Base-by-base conservation (phyloP, 805 yeast genomes). In the Wickerhamiella occidentalis region DNA sequence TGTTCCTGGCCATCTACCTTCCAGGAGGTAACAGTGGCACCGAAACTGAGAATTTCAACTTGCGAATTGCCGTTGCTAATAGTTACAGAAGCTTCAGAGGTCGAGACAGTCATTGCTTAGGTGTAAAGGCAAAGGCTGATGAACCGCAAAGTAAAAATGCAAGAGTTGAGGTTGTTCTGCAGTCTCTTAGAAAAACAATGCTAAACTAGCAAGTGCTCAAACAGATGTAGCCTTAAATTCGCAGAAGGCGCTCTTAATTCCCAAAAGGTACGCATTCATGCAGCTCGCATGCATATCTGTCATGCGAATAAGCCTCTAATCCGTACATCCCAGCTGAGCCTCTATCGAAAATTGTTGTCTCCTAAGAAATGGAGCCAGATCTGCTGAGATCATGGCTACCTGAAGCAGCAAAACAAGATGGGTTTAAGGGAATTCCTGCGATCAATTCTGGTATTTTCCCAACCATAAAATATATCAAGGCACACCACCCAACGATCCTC, bases 1-100 rank as follows among this genome's bases (percentile, higher is more conserved):
- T 85, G 88, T 64, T 92, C 96, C 47, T 70, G 64, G 28, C 82
- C 85, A 19, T 74, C 68, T 29, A 80, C 62, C 46, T 68, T 73
- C 97, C 97, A 92, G 1, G 95, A 84, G 29, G 76, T 65, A 3
- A 88, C 79, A 18, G 88, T 85, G 49, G 97, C 98, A 29, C 98
- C 98, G 57, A 76, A 85, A 53, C 81, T 79, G 51, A 92, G 74
- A 51, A 92, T 75, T 48, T 77, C 75, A n/a, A 78, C 85, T 15
- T 23, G 30, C 23, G 59, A 48, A 33, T 54, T 35, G 40, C 56
- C 50, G 33, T 48, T 40, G 13, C 54, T 46, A 25, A 58, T 54
- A 3, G 56, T 54, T 3, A 58, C 61, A 13, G 28, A 23, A n/a
- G 25, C 44, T 6, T 23, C 23, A 4, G 30, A 26, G n/a, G 28